Conservation (phyloP, 2,329 filamentous ascomycete genomes). For the Ophiocordyceps sinensis region DNA sequence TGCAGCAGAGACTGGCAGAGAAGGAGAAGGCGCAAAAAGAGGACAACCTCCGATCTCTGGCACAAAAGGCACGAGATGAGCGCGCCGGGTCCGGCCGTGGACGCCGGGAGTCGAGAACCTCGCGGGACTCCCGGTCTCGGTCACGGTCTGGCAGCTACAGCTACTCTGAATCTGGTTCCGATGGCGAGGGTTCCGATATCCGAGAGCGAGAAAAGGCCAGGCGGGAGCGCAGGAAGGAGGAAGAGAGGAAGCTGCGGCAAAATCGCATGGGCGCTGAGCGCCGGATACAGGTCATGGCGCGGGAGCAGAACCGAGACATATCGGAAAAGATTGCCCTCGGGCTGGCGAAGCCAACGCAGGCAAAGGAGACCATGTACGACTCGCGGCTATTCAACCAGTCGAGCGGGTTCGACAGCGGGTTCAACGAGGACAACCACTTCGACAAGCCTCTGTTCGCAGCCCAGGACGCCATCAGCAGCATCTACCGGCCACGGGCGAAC, state of each 20-base stretch:
- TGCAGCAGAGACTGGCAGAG: constrained; percentile 93
- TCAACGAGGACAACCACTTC: constrained; percentile 96
- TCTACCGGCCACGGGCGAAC: constrained; percentile 70
- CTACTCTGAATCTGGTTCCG: constrained; percentile 32
- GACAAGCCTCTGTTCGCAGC: constrained; percentile 95
- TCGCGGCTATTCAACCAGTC: constrained; percentile 89
- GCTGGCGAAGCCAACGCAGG: constrained; percentile 85
- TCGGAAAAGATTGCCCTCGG: constrained; percentile 93
- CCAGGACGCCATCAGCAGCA: constrained; percentile 85
- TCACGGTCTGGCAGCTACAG: constrained; percentile 34
- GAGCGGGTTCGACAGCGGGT: constrained; percentile 77
- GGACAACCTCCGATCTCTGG: constrained; percentile 73
- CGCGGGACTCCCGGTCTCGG: constrained; percentile 22
- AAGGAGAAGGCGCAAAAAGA: constrained; percentile 95
- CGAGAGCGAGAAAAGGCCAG: constrained; percentile 66
- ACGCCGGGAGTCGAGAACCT: constrained; percentile 16
- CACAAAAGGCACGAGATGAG: constrained; percentile 84
- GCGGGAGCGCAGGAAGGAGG: constrained; percentile 63
- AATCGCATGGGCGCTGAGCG: constrained; percentile 92
- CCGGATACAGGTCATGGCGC: constrained; percentile 79
- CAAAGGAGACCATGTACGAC: constrained; percentile 92
- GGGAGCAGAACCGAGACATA: constrained; percentile 93
- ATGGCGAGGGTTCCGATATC: constrained; percentile 53
- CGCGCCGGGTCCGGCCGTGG: constrained; percentile 40
- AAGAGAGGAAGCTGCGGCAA: constrained; percentile 81